Percentiles rank a stretch among this genome's conserved stretches.
These are phyloP conservation scores for Penicillium hordei DNA, from an alignment of 2,329 filamentous ascomycete genomes.

Conservation along the genomic window DNA sequence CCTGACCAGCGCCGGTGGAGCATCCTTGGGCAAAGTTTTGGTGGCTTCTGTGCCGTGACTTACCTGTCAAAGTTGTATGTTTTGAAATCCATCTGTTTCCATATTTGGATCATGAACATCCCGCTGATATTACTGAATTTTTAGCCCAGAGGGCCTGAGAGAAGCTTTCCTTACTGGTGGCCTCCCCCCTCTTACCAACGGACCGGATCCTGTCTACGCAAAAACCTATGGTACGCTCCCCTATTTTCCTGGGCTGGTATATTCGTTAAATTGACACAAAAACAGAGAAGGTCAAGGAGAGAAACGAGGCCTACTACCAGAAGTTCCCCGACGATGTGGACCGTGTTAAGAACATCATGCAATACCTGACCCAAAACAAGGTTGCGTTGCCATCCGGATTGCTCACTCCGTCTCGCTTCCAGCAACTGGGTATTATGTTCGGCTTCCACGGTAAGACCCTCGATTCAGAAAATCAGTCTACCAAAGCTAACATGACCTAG, in stretches of 20 bases:
- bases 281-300: conserved; percentile 61
- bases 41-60: conserved; percentile 79
- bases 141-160: conserved; percentile 67
- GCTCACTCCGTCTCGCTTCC: conserved; percentile 71
- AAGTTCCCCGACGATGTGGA: conserved; percentile 82
- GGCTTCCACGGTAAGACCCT: conserved; percentile 64
- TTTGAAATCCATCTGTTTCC: background rate
- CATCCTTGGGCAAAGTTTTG: conserved; percentile 87
- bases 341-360: conserved; percentile 65
- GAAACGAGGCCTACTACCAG: conserved; percentile 75
- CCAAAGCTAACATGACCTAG: conserved; percentile 30
- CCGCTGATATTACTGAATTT: background rate
- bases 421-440: conserved; percentile 75
- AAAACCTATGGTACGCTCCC: conserved; percentile 58
- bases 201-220: conserved; percentile 72
- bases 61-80: conserved; percentile 73
- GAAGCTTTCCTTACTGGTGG: conserved; percentile 86
- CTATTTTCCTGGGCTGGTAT: background rate
- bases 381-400: conserved; percentile 68
- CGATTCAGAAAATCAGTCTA: background rate
- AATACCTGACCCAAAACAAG: conserved; percentile 62
- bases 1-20: conserved; percentile 75
- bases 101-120: background rate
- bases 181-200: conserved; percentile 70
- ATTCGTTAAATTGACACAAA: conserved; percentile 14